phyloP scores from a whole-genome alignment of 495 filamentous ascomycete species.

The Evernia prunastri region DNA sequence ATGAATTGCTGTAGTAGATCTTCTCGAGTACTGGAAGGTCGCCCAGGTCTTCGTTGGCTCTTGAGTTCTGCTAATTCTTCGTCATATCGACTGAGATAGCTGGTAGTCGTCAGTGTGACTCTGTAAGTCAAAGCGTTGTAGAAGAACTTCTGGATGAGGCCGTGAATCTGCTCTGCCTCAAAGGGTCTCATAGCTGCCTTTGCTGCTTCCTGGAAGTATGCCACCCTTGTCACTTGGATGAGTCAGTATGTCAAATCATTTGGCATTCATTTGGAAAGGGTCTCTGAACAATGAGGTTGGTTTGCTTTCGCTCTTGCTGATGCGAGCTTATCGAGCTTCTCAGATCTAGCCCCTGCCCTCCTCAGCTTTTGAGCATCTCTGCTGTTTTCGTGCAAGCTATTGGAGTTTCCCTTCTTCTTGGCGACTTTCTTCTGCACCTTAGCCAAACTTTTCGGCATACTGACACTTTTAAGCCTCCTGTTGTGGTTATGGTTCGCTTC shows the following conservation, averaged over 20 bases:
- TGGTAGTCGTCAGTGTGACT: constrained; percentile 29
- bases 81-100: constrained; percentile 71
- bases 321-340: constrained; percentile 63
- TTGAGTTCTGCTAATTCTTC: constrained; percentile 68
- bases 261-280: not conserved
- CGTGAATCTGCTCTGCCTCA: constrained; percentile 50
- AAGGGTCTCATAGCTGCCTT: constrained; percentile 50
- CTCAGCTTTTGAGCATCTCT: constrained; percentile 70
- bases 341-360: constrained; percentile 64
- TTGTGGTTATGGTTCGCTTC: not conserved
- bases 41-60: constrained; percentile 69
- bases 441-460: constrained; percentile 67
- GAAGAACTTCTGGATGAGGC: constrained; percentile 56
- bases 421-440: constrained; percentile 80
- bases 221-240: constrained; percentile 57
- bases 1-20: constrained; percentile 68
- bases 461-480: constrained; percentile 22
- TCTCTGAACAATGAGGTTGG: constrained; percentile 55
- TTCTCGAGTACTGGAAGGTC: constrained; percentile 70
- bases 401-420: constrained; percentile 67
- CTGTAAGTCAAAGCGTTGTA: not conserved
- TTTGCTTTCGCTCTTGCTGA: constrained; percentile 57
- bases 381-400: constrained; percentile 74
- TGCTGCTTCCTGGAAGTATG: constrained; percentile 62
- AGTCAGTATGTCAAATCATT: not conserved